These are phyloP conservation scores for Diaporthe aspalathi DNA, from an alignment of 2,329 filamentous ascomycete genomes.

Conservation along the genomic window DNA sequence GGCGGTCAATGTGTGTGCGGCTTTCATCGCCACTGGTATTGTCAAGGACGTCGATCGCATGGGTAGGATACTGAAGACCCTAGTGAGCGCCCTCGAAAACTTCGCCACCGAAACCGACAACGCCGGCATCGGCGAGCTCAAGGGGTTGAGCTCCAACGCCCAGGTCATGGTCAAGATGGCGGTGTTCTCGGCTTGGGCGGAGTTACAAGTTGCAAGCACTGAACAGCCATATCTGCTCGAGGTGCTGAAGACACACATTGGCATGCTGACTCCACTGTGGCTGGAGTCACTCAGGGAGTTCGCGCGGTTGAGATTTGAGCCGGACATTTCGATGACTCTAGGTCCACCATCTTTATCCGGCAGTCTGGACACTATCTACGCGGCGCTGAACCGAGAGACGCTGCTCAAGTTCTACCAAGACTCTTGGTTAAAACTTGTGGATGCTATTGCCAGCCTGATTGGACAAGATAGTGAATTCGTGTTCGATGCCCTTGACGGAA, in stretches of 20 bases:
- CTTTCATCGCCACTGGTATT: constrained; percentile 96
- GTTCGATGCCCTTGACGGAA: constrained; percentile 95
- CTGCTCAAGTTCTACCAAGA: constrained; percentile 96
- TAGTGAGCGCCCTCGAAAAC: constrained; percentile 91
- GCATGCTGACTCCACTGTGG: constrained; percentile 91
- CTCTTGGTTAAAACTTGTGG: constrained; percentile 94
- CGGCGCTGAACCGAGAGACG: constrained; percentile 93
- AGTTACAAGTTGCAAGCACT: constrained; percentile 92
- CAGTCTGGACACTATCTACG: constrained; percentile 93
- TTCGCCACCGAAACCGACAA: constrained; percentile 85
- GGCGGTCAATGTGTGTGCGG: constrained; percentile 97
- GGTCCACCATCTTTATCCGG: constrained; percentile 84
- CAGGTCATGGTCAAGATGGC: constrained; percentile 99
- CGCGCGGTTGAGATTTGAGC: constrained; percentile 89
- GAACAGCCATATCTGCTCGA: constrained; percentile 91
- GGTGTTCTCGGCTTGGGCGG: constrained; percentile 96
- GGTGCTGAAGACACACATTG: constrained; percentile 90
- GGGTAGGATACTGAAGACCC: constrained; percentile 94
- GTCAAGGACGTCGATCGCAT: constrained; percentile 98
- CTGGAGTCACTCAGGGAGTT: constrained; percentile 93
- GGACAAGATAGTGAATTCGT: constrained; percentile 98
- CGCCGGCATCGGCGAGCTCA: constrained; percentile 90
- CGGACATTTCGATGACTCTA: constrained; percentile 92
- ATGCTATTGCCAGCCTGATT: constrained; percentile 96
- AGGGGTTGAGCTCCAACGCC: constrained; percentile 92